Percentiles rank a stretch among this genome's conserved stretches.
Conservation (phyloP, 139 green algal species). For the Mychonastes homosphaera region DNA sequence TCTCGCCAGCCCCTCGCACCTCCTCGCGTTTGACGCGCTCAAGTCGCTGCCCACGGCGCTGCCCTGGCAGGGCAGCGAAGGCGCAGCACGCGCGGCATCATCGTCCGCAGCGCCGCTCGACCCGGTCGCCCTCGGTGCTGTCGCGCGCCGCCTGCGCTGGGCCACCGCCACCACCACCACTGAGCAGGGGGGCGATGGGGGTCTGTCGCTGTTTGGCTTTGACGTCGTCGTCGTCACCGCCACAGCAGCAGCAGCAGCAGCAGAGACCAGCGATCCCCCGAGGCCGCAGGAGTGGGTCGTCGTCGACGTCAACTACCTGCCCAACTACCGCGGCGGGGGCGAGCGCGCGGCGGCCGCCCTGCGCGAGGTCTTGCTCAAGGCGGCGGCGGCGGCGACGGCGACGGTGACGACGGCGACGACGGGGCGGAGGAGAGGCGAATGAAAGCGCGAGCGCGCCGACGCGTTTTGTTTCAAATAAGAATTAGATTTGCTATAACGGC, state of each 20-base stretch:
- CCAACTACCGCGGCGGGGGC: constrained; percentile 38
- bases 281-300: not conserved
- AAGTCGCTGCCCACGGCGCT: constrained; percentile 42
- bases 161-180: too few species aligned
- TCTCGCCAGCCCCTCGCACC: constrained; percentile 8
- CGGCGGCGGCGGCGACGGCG: too few species aligned
- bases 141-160: constrained; percentile 30
- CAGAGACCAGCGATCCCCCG: not conserved
- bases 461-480: too few species aligned
- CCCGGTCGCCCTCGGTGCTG: constrained; percentile 19
- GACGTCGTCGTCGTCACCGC: constrained; percentile 38
- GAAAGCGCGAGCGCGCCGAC: too few species aligned
- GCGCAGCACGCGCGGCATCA: not conserved
- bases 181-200: constrained; percentile 28
- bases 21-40: constrained; percentile 53
- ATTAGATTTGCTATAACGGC: too few species aligned
- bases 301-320: constrained; percentile 66
- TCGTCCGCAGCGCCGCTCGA: constrained; percentile 4
- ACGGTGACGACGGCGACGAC: too few species aligned
- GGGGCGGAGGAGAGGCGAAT: too few species aligned
- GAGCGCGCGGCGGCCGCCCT: too few species aligned
- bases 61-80: not conserved
- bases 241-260: not conserved
- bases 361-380: too few species aligned
- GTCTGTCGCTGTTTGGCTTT: constrained; percentile 62